A percentile compares a stretch with the other conserved stretches of the same genome.
These are phyloP conservation scores for Tetraselmis striata DNA, from an alignment of 139 green algal genomes.

Conservation along the genomic window DNA sequence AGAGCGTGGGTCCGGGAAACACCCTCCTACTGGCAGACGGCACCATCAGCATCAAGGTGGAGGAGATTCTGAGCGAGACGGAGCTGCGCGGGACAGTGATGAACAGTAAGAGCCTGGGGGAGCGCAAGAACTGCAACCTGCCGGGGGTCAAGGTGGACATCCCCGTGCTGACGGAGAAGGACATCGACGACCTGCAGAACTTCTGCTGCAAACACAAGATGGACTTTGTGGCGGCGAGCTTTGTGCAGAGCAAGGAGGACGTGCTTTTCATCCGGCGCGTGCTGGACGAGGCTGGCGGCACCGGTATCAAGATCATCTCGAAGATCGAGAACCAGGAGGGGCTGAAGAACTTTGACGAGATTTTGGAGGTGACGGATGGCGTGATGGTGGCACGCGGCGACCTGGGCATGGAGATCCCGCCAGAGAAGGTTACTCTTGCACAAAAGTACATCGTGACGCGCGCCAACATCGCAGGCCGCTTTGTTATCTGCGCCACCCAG, in stretches of 20 bases:
- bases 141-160: slow-evolving; percentile 57
- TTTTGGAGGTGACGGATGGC: slow-evolving; percentile 18
- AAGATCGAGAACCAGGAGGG: slow-evolving; percentile 56
- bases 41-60: slow-evolving; percentile 10
- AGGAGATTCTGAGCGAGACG: slow-evolving; percentile 1
- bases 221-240: slow-evolving; percentile 62
- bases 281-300: slow-evolving; percentile 43
- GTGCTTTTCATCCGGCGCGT: slow-evolving; percentile 35
- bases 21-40: slow-evolving; percentile 21
- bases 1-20: slow-evolving; percentile 17
- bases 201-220: slow-evolving; percentile 52
- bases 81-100: slow-evolving; percentile 1
- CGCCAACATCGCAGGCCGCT: slow-evolving; percentile 15
- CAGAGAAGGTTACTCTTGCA: slow-evolving; percentile 3
- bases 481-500: slow-evolving; percentile 25
- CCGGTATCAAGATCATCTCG: slow-evolving; percentile 46
- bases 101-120: slow-evolving; percentile 12
- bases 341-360: slow-evolving; percentile 25
- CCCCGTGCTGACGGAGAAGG: slow-evolving; percentile 56
- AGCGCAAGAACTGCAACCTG: slow-evolving; percentile 57
- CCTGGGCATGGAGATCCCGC: slow-evolving; percentile 16
- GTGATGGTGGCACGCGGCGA: slow-evolving; percentile 21
- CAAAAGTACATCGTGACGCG: slow-evolving; percentile 15
- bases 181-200: slow-evolving; percentile 57
- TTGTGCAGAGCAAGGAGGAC: slow-evolving; percentile 35